Base-by-base conservation (phyloP, 2,329 filamentous ascomycete genomes). In the Botrytis medusae region DNA sequence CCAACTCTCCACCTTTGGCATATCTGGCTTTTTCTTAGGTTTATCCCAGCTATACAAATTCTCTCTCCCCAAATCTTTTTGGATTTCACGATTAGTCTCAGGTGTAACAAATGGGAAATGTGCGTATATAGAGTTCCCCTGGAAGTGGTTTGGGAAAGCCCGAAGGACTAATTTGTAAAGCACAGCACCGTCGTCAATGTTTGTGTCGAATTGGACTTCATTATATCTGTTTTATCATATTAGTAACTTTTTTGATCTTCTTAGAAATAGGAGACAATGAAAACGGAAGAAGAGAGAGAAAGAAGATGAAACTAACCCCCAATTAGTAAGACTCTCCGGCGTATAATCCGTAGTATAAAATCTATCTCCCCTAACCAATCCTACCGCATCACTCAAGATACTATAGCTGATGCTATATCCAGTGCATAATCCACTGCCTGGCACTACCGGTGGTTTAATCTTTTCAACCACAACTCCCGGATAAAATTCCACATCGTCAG, bases 111-210 rank as follows among this genome's bases (percentile, higher is more conserved):
- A 87, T 64, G 76, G 74, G 25, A 71, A 29, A 80, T 95, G 92
- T 0, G 91, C 92, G 75, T 95, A 96, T 70, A 94, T 89, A 0
- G 91, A 93, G 83, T 95, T 90, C 29, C 86, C 82, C 79, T 87
- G 88, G 85, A 94, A 95, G 83, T 93, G 90, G 76, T 92, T 86
- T 1, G 93, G 93, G 85, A 96, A 93, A 0, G 92, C 92, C 12
- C 91, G 87, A 51, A 92, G 84, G 80, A 94, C 91, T 37, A 97
- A 86, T 84, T 95, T 95, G 85, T 94, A 94, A 83, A 95, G 93
- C 25, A 93, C 88, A 77, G 92, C 94, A 69, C 93, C 93, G 79
- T 75, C 95, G 90, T 82, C 95, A 92, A 77, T 91, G 71, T 89
- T 88, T 4, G 62, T 61, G 10, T 61, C 59, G 8, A 40, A 71